Conservation (phyloP, 2,329 filamentous ascomycete genomes). For the Aureobasidium uvarum region DNA sequence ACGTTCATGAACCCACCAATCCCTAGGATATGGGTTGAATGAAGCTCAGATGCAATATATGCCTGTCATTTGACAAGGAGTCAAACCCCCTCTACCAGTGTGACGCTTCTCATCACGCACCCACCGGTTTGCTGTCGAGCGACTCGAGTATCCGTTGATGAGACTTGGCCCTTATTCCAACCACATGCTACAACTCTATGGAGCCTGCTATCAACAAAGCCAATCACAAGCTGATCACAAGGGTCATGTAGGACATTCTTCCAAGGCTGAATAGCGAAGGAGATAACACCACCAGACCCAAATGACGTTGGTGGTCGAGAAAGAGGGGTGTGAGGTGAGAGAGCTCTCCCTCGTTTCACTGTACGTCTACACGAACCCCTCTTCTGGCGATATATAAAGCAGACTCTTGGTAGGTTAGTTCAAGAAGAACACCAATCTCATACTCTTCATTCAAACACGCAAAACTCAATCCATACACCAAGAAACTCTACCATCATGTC, state of each 20-base stretch:
- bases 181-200: neutral
- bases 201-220: neutral
- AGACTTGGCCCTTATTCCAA: neutral
- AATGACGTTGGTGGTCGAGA: constrained; percentile 7
- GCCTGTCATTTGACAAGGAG: constrained; percentile 11
- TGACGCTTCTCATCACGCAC: neutral
- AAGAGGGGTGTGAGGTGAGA: constrained; percentile 15
- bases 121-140: neutral
- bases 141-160: no score
- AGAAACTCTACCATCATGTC: constrained; percentile 11
- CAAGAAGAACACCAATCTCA: neutral
- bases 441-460: neutral
- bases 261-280: neutral
- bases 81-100: neutral
- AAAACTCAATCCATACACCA: neutral
- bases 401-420: neutral
- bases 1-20: neutral
- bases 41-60: neutral
- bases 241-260: neutral
- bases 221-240: constrained; percentile 8
- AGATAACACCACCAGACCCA: constrained; percentile 1
- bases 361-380: constrained; percentile 1
- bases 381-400: constrained; percentile 5
- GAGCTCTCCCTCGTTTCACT: neutral
- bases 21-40: neutral